These are phyloP conservation scores for Globisporangium cystogenes DNA, from an alignment of 352 stramenopile species.

Conservation along the genomic window DNA sequence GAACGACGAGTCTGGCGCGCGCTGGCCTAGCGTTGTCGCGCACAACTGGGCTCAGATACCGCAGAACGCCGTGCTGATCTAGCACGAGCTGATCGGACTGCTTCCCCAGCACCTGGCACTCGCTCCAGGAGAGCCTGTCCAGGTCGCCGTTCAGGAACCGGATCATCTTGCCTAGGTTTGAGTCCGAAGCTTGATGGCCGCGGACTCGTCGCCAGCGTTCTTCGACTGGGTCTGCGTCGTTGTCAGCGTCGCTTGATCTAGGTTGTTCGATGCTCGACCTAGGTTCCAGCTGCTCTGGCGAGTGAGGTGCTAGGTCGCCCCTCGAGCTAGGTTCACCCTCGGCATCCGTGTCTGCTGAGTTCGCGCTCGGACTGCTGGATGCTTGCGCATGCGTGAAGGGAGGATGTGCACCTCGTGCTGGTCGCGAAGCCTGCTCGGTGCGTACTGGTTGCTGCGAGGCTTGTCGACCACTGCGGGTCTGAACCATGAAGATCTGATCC, in stretches of 20 bases:
- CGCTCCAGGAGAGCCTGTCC: neutral
- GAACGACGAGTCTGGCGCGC: neutral
- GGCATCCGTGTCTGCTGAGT: no score
- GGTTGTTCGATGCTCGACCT: neutral
- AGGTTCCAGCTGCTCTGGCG: no score
- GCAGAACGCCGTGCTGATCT: neutral
- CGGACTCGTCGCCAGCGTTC: neutral
- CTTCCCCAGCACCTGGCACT: neutral
- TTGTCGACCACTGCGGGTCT: neutral
- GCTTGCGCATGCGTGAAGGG: no score
- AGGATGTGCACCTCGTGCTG: neutral
- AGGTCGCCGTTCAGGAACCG: neutral
- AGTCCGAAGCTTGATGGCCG: neutral
- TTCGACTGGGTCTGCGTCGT: no score
- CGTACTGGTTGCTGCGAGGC: neutral
- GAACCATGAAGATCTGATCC: neutral
- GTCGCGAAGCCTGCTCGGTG: neutral
- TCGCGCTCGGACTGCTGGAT: no score
- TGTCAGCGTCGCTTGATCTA: neutral
- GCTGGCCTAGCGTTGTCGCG: neutral
- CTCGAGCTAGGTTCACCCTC: neutral
- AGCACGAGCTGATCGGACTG: neutral
- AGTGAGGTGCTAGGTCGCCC: no score
- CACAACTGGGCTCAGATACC: neutral
- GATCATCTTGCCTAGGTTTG: neutral